Conservation (phyloP, 2,329 filamentous ascomycete genomes). For the Paraphaeosphaeria sporulosa region DNA sequence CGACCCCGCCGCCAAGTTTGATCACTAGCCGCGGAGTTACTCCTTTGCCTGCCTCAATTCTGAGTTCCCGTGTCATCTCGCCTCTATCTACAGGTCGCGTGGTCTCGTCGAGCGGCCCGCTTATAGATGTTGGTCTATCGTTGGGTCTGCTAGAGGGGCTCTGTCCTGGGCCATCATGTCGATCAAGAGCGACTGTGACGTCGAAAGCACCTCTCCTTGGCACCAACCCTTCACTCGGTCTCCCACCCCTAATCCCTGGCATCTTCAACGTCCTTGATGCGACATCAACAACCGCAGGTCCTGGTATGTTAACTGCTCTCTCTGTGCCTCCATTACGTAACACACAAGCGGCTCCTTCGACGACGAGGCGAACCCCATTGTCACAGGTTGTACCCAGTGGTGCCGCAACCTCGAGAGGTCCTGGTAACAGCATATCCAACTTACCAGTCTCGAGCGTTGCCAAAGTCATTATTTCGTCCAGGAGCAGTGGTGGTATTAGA, state of each 20-base stretch:
- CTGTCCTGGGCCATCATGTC: background rate
- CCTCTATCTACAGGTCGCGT: too few species aligned
- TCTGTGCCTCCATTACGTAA: too few species aligned
- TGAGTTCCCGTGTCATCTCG: too few species aligned
- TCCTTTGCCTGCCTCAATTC: background rate
- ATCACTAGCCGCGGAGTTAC: background rate
- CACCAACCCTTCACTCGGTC: background rate
- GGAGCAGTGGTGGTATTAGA: too few species aligned
- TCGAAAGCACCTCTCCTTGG: background rate
- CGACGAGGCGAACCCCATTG: too few species aligned
- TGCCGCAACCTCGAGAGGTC: too few species aligned
- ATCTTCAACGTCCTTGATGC: background rate
- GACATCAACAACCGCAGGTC: background rate
- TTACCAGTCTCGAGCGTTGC: too few species aligned
- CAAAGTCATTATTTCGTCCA: too few species aligned
- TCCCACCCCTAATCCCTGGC: background rate
- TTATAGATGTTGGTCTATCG: slow-evolving; percentile 1
- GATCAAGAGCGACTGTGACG: background rate
- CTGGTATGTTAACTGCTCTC: background rate
- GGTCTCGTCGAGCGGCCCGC: background rate
- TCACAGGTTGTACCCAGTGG: too few species aligned
- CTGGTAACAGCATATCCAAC: too few species aligned
- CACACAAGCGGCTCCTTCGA: too few species aligned
- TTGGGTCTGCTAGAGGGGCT: slow-evolving; percentile 1
- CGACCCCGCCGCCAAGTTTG: background rate